Conservation (phyloP, 1,139 yeast genomes). For the Pichia sp. region DNA sequence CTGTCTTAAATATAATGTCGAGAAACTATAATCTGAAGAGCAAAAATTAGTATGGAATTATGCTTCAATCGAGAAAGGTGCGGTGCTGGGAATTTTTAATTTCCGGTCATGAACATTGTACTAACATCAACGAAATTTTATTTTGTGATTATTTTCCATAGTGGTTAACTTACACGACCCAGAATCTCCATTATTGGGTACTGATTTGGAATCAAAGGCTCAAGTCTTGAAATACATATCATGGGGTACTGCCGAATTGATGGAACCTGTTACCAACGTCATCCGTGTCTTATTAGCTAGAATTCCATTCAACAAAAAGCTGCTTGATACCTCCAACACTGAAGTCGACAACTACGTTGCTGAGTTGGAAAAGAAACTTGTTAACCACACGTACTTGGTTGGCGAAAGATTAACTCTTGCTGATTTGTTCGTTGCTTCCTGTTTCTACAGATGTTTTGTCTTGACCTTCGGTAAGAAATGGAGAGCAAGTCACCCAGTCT, state of each 20-base stretch:
- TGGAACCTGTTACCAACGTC: conserved; percentile 39
- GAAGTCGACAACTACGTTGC: conserved; percentile 36
- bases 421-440: conserved; percentile 65
- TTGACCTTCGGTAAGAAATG: conserved; percentile 69
- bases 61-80: background rate
- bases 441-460: conserved; percentile 61
- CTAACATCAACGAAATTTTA: conserved; percentile 5
- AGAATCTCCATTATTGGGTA: conserved; percentile 36
- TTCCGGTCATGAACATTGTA: background rate
- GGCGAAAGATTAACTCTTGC: conserved; percentile 88
- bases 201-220: conserved; percentile 62
- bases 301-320: conserved; percentile 76
- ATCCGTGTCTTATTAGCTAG: conserved; percentile 46
- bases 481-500: conserved; percentile 69
- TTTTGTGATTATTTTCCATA: conserved; percentile 18
- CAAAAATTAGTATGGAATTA: conserved; percentile 5
- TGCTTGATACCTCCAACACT: conserved; percentile 48
- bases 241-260: conserved; percentile 67
- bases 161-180: conserved; percentile 36
- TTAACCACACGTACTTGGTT: conserved; percentile 78
- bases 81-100: background rate
- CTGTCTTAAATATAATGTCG: conserved; percentile 87
- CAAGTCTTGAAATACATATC: conserved; percentile 77
- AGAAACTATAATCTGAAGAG: conserved; percentile 52
- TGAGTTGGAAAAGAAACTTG: conserved; percentile 57